Percentiles rank a stretch among this genome's conserved stretches.
These are phyloP conservation scores for Sarocladiaceae sp. DNA, from an alignment of 2,329 filamentous ascomycete genomes.

Conservation along the genomic window DNA sequence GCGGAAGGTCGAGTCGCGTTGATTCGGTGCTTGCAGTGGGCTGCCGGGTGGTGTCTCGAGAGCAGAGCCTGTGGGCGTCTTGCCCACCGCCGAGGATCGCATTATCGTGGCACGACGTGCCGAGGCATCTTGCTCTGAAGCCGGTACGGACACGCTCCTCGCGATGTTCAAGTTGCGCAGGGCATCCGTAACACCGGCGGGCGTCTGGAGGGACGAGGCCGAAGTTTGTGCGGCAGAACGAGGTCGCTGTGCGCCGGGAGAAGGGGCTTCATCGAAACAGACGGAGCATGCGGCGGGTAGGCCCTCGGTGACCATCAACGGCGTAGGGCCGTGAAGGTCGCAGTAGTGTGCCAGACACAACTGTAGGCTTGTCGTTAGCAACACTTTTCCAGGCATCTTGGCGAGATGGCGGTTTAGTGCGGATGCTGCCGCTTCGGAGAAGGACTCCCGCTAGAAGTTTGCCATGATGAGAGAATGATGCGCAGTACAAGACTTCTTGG, in stretches of 20 bases:
- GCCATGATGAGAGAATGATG: background rate
- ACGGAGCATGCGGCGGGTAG: conserved; percentile 55
- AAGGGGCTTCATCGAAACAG: conserved; percentile 45
- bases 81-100: conserved; percentile 31
- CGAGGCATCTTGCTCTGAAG: conserved; percentile 41
- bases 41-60: conserved; percentile 57
- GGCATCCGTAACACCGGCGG: conserved; percentile 39
- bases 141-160: conserved; percentile 38
- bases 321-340: conserved; percentile 65
- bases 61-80: conserved; percentile 32
- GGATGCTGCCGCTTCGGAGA: too few relatives aligned
- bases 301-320: conserved; percentile 66
- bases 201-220: conserved; percentile 1
- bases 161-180: conserved; percentile 43
- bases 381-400: conserved; percentile 11
- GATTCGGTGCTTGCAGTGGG: conserved; percentile 37
- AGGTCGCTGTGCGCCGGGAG: conserved; percentile 26
- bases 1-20: conserved; percentile 56
- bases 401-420: background rate
- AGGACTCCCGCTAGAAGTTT: background rate
- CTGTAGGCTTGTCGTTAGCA: conserved; percentile 42
- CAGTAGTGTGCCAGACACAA: conserved; percentile 68
- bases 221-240: conserved; percentile 29
- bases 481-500: background rate
- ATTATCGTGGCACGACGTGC: conserved; percentile 37